Conservation (phyloP, 768 basidiomycete species). For the Cystofilobasidium ferigula region DNA sequence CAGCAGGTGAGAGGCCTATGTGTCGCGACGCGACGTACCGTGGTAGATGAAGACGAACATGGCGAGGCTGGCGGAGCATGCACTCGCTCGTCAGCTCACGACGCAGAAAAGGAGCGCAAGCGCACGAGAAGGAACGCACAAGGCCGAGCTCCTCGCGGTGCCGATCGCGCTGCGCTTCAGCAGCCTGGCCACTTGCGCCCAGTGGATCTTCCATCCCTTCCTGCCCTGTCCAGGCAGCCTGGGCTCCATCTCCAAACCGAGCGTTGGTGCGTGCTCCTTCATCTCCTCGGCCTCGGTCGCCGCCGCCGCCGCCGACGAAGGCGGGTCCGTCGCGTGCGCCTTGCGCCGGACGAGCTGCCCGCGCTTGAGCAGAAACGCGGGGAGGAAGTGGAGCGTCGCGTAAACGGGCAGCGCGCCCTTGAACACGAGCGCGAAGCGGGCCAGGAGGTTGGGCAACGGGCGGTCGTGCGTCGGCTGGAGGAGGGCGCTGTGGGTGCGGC, state of each 20-base stretch:
- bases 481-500: conserved; percentile 6
- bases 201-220: conserved; percentile 1
- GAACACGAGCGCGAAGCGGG: conserved; percentile 19
- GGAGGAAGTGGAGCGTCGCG: conserved; percentile 19
- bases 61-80: no score
- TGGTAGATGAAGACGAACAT: conserved; percentile 11
- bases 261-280: background rate
- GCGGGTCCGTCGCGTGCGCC: background rate
- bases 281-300: background rate
- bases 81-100: no score
- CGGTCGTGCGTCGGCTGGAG: conserved; percentile 18
- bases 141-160: background rate
- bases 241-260: background rate
- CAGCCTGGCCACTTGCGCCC: background rate
- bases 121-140: no score
- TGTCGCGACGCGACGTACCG: background rate
- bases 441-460: background rate
- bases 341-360: conserved; percentile 3
- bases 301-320: background rate
- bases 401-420: conserved; percentile 22
- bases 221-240: background rate
- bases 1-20: background rate
- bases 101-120: no score
- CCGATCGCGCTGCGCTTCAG: background rate
- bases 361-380: conserved; percentile 18